Percentiles rank a stretch among this genome's conserved stretches.
Conservation (phyloP, 164 flowering plant genomes). For the Aristolochia californica region DNA sequence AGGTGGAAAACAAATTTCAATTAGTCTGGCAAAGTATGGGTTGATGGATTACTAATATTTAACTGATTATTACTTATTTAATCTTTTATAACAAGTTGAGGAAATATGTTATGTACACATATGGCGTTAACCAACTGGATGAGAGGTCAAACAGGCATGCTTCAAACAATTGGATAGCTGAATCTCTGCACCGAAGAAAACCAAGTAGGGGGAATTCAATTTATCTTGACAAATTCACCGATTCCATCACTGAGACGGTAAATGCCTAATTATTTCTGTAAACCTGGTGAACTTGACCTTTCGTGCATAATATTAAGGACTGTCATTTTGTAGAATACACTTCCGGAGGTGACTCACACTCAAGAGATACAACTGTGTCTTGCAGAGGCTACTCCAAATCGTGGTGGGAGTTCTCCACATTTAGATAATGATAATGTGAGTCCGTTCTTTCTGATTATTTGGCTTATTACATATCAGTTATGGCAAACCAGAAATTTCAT, state of each 20-base stretch:
- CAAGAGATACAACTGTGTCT: constrained; percentile 19
- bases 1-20: background rate
- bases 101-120: constrained; percentile 82
- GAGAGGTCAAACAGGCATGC: constrained; percentile 19
- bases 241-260: constrained; percentile 31
- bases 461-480: background rate
- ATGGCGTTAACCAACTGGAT: constrained; percentile 41
- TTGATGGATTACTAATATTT: background rate
- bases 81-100: constrained; percentile 44
- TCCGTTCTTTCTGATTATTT: constrained; percentile 3
- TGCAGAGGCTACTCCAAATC: constrained; percentile 5
- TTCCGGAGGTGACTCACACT: constrained; percentile 10
- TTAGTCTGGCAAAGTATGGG: no score
- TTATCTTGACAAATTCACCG: constrained; percentile 20
- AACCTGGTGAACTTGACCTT: background rate
- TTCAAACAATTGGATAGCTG: constrained; percentile 17
- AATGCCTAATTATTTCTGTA: background rate
- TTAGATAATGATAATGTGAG: constrained; percentile 23
- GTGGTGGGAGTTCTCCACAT: constrained; percentile 3
- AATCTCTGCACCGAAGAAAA: constrained; percentile 28
- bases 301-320: background rate
- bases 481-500: no score
- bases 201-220: constrained; percentile 20
- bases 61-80: constrained; percentile 9
- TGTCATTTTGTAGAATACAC: constrained; percentile 15